A percentile compares a stretch with the other conserved stretches of the same genome.
These are phyloP conservation scores for Globisporangium cederbergense DNA, from an alignment of 352 stramenopile species.

Conservation along the genomic window DNA sequence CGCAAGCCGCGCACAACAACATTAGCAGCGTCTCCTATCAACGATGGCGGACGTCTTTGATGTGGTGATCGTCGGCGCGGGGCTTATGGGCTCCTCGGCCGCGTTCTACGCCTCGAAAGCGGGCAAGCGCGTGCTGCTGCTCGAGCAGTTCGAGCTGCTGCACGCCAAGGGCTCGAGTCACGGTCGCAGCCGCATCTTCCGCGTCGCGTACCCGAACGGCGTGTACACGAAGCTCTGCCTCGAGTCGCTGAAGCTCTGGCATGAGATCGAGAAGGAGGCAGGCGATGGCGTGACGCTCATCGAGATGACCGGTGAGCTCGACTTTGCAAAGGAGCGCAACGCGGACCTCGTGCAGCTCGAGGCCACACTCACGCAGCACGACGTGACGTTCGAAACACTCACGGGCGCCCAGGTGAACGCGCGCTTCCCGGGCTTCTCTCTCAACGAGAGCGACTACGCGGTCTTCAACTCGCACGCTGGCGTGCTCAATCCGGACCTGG, in stretches of 20 bases:
- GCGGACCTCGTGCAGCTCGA: conserved; percentile 29
- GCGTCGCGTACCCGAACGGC: conserved; percentile 71
- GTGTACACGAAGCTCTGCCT: conserved; percentile 72
- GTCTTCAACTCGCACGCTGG: conserved; percentile 46
- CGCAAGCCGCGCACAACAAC: neutral
- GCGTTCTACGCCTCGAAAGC: conserved; percentile 47
- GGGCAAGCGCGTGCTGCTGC: conserved; percentile 51
- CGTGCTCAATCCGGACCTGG: conserved; percentile 51
- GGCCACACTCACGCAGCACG: conserved; percentile 25
- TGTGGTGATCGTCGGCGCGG: conserved; percentile 53
- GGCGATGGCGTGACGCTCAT: conserved; percentile 35
- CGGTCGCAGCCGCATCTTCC: conserved; percentile 75
- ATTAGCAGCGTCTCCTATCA: neutral
- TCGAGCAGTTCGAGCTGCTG: conserved; percentile 69
- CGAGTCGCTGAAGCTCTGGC: conserved; percentile 55
- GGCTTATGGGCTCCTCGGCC: conserved; percentile 64
- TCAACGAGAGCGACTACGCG: conserved; percentile 33
- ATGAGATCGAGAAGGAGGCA: conserved; percentile 36
- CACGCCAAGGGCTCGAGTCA: conserved; percentile 73
- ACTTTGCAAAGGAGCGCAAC: conserved; percentile 35
- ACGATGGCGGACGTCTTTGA: conserved; percentile 23
- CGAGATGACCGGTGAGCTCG: conserved; percentile 58
- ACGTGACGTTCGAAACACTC: conserved; percentile 44
- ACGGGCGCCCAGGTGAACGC: conserved; percentile 37
- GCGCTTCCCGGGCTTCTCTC: conserved; percentile 49